Evolutionary conservation across 2,329 filamentous ascomycete genomes (phyloP).

Genomic region (Paecilomyces fulvus): DNA sequence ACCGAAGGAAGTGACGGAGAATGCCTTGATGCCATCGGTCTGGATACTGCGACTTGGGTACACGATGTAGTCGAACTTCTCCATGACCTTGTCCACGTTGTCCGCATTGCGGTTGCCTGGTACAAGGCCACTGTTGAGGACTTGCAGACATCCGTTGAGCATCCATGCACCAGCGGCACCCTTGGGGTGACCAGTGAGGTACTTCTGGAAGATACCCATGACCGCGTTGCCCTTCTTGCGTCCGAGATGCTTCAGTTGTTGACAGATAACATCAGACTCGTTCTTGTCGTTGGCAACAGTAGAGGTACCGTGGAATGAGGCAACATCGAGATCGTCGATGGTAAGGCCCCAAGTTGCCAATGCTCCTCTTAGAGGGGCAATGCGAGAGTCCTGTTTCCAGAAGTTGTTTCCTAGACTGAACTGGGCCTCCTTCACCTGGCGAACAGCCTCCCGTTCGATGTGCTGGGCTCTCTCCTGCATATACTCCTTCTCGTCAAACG

Average conservation of each 20-base stretch:
- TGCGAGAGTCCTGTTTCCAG: slow-evolving; percentile 92
- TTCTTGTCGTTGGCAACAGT: slow-evolving; percentile 99
- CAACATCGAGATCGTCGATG: slow-evolving; percentile 87
- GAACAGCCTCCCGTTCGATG: slow-evolving; percentile 76
- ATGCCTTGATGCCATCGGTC: slow-evolving; percentile 96
- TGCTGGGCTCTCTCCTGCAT: slow-evolving; percentile 74
- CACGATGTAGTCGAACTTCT: slow-evolving; percentile 95
- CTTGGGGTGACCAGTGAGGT: slow-evolving; percentile 96
- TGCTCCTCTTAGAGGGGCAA: slow-evolving; percentile 90
- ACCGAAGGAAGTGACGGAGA: slow-evolving; percentile 97
- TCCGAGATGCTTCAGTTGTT: slow-evolving; percentile 90
- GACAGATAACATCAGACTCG: slow-evolving; percentile 93
- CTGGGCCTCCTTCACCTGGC: slow-evolving; percentile 89
- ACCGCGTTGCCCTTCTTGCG: slow-evolving; percentile 94
- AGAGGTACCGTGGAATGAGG: slow-evolving; percentile 97
- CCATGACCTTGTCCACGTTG: slow-evolving; percentile 93
- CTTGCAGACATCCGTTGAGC: slow-evolving; percentile 96
- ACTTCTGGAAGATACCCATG: slow-evolving; percentile 98
- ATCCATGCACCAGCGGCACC: slow-evolving; percentile 99
- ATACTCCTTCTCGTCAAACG: slow-evolving; percentile 77
- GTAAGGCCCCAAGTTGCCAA: slow-evolving; percentile 97
- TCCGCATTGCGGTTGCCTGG: slow-evolving; percentile 97
- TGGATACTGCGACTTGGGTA: slow-evolving; percentile 93
- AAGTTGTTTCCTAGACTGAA: slow-evolving; percentile 95
- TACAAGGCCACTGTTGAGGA: slow-evolving; percentile 86